phyloP scores from a whole-genome alignment of 2,329 filamentous ascomycete genomes.

The Bimuria novae-zelandiae region DNA sequence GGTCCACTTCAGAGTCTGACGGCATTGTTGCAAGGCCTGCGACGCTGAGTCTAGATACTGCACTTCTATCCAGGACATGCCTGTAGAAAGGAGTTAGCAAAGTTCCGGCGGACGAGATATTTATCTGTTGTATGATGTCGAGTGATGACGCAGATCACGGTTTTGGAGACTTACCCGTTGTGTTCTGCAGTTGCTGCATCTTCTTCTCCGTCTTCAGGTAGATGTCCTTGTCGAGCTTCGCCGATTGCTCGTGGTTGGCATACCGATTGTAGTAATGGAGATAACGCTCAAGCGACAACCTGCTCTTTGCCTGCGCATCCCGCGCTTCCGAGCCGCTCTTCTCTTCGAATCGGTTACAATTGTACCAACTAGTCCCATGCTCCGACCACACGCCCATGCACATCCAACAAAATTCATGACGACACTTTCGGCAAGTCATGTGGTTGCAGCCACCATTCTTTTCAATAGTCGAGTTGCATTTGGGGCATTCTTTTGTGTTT shows the following conservation, averaged over 20 bases:
- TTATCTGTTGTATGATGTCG: too few species aligned
- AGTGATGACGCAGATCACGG: not conserved
- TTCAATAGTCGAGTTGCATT: constrained; percentile 95
- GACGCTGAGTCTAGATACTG: constrained; percentile 95
- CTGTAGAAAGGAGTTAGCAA: not conserved
- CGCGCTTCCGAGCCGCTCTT: constrained; percentile 90
- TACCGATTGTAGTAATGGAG: constrained; percentile 99
- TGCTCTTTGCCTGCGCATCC: constrained; percentile 87
- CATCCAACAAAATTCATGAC: constrained; percentile 99
- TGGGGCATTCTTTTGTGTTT: constrained; percentile 97
- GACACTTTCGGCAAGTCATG: constrained; percentile 96
- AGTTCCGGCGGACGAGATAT: too few species aligned
- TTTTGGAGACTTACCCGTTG: constrained; percentile 63
- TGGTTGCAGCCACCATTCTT: constrained; percentile 99
- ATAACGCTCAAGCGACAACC: constrained; percentile 92
- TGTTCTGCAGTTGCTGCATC: constrained; percentile 93
- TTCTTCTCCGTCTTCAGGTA: constrained; percentile 98
- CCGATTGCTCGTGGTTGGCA: constrained; percentile 97
- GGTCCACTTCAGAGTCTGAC: constrained; percentile 99
- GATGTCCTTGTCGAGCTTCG: constrained; percentile 93
- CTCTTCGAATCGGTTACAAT: constrained; percentile 96
- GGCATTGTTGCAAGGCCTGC: constrained; percentile 90
- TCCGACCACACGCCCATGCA: constrained; percentile 99
- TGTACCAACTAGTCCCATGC: constrained; percentile 99
- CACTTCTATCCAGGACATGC: constrained; percentile 97